A percentile compares a stretch with the other conserved stretches of the same genome.
Evolutionary conservation across 768 basidiomycete species (phyloP).

Genomic region (Scleroderma bovista): DNA sequence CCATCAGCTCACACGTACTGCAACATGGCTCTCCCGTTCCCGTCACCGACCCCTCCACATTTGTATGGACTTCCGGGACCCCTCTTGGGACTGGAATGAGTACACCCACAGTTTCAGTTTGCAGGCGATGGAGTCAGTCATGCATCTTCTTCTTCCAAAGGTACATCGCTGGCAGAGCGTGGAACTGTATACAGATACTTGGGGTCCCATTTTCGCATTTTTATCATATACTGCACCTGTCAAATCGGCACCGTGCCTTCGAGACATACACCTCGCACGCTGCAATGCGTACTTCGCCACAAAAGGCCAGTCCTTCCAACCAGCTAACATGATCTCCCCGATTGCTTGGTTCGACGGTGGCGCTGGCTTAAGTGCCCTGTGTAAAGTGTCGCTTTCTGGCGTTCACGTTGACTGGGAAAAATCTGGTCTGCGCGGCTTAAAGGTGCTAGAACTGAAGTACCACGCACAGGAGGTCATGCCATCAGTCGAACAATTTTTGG

Average conservation of each 20-base stretch:
- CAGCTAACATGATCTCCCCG: constrained; percentile 33
- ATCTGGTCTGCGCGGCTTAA: constrained; percentile 38
- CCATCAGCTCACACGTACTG: constrained; percentile 32
- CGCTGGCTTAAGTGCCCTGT: constrained; percentile 27
- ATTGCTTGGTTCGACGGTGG: constrained; percentile 40
- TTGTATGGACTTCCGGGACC: constrained; percentile 54
- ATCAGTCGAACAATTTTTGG: constrained; percentile 38
- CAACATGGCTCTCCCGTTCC: constrained; percentile 42
- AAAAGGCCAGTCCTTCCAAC: constrained; percentile 40
- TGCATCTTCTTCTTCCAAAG: constrained; percentile 42
- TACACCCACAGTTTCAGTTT: constrained; percentile 39
- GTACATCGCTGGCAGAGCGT: constrained; percentile 42
- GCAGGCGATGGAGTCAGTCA: constrained; percentile 39
- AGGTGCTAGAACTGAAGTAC: constrained; percentile 48
- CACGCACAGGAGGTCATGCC: constrained; percentile 56
- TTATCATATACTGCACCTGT: constrained; percentile 35
- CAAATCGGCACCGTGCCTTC: constrained; percentile 32
- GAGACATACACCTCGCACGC: constrained; percentile 41
- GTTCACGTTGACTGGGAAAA: constrained; percentile 53
- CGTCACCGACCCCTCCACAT: constrained; percentile 42
- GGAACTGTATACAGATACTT: constrained; percentile 54
- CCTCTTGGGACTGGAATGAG: constrained; percentile 48
- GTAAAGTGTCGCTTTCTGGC: constrained; percentile 43
- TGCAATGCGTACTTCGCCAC: constrained; percentile 55
- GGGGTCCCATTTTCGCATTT: constrained; percentile 52